These are phyloP conservation scores for Primulina tabacum DNA, from an alignment of 257 asterid species.

Conservation along the genomic window DNA sequence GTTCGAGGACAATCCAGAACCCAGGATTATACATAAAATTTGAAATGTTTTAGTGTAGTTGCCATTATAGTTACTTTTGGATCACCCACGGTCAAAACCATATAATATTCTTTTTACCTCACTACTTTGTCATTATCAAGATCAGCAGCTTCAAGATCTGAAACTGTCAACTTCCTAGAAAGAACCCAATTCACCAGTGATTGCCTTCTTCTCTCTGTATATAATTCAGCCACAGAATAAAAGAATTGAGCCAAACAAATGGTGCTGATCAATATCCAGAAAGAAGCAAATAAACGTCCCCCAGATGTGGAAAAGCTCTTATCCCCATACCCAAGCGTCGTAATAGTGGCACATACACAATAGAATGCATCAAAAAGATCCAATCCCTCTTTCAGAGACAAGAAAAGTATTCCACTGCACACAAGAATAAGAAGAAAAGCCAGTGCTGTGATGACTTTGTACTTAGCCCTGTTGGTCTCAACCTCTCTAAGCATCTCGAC, in stretches of 20 bases:
- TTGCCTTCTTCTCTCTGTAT: slow-evolving; percentile 58
- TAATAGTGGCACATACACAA: slow-evolving; percentile 70
- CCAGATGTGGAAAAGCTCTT: slow-evolving; percentile 64
- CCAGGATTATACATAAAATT: too few species aligned
- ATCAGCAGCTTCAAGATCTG: slow-evolving; percentile 85
- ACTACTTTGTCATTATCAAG: slow-evolving; percentile 67
- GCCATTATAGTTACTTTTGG: too few species aligned
- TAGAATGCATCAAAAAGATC: slow-evolving; percentile 64
- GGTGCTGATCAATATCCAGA: slow-evolving; percentile 76
- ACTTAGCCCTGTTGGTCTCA: slow-evolving; percentile 45
- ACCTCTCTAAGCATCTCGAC: slow-evolving; percentile 53
- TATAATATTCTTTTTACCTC: slow-evolving; percentile 34
- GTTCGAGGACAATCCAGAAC: too few species aligned
- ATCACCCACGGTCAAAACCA: too few species aligned
- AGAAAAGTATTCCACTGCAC: slow-evolving; percentile 44
- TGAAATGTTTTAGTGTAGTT: too few species aligned
- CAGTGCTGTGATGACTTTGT: slow-evolving; percentile 43
- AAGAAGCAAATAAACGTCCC: slow-evolving; percentile 71
- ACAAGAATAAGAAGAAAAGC: slow-evolving; percentile 39
- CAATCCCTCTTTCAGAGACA: slow-evolving; percentile 47
- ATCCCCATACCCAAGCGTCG: slow-evolving; percentile 88
- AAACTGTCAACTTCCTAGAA: slow-evolving; percentile 50
- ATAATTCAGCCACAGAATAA: slow-evolving; percentile 55
- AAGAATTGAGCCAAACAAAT: slow-evolving; percentile 73
- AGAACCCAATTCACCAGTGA: slow-evolving; percentile 57